phyloP scores from a whole-genome alignment of 164 flowering plant genomes.

The grape (Vitis vinifera) region DNA sequence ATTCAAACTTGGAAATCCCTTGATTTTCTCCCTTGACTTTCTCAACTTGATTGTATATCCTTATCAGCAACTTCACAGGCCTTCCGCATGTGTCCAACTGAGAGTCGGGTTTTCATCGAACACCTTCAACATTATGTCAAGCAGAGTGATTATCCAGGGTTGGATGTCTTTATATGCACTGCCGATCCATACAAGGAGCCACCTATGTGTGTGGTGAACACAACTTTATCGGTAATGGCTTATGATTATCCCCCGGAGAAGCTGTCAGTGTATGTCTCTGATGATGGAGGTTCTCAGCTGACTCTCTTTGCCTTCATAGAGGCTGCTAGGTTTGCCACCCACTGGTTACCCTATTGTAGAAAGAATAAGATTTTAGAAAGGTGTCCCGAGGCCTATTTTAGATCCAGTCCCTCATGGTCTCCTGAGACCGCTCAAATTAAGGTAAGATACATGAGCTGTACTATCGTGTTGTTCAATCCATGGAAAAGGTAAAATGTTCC shows the following conservation, averaged over 20 bases:
- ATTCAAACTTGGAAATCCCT: too few species aligned
- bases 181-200: slow-evolving; percentile 32
- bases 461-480: too few species aligned
- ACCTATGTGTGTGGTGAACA: slow-evolving; percentile 20
- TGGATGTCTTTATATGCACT: slow-evolving; percentile 26
- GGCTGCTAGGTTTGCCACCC: slow-evolving; percentile 16
- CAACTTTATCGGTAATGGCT: slow-evolving; percentile 1
- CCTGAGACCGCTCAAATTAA: slow-evolving; percentile 1
- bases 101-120: background rate
- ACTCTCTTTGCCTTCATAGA: slow-evolving; percentile 24
- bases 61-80: too few species aligned
- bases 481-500: too few species aligned
- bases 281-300: slow-evolving; percentile 5
- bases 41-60: too few species aligned
- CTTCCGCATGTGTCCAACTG: too few species aligned
- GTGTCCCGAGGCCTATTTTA: slow-evolving; percentile 2
- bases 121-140: background rate
- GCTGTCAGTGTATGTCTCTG: too few species aligned
- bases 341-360: slow-evolving; percentile 23
- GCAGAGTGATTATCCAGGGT: slow-evolving; percentile 10
- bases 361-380: slow-evolving; percentile 9
- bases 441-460: too few species aligned
- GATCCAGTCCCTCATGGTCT: background rate
- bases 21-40: too few species aligned
- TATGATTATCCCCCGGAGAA: too few species aligned